Conservation (phyloP, 2,329 filamentous ascomycete species). For the Claviceps sp. region DNA sequence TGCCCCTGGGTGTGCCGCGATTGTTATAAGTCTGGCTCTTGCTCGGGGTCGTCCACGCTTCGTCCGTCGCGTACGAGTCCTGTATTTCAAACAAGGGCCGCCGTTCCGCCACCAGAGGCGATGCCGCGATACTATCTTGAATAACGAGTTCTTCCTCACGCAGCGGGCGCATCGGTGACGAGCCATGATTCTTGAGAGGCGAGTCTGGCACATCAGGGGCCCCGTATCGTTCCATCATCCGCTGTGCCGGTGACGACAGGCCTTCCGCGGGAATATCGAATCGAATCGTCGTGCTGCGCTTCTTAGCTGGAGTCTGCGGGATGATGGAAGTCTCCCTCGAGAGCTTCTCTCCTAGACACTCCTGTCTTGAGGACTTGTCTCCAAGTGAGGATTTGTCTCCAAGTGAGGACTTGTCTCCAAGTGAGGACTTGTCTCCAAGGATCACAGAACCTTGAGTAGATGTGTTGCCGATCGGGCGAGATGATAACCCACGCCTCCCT, state of each 20-base stretch:
- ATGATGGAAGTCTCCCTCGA: constrained; percentile 21
- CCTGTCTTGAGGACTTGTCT: constrained; percentile 13
- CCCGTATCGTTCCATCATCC: constrained; percentile 26
- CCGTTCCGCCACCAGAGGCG: constrained; percentile 9
- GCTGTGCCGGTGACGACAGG: constrained; percentile 25
- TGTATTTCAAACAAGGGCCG: constrained; percentile 25
- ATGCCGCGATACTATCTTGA: constrained; percentile 9
- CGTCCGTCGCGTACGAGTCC: constrained; percentile 30
- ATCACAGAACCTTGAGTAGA: background rate
- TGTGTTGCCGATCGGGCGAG: background rate
- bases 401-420: background rate
- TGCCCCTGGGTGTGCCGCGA: background rate
- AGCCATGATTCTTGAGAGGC: constrained; percentile 23
- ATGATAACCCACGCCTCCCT: background rate
- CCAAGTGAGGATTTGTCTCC: background rate
- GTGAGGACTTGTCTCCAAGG: background rate
- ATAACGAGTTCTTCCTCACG: constrained; percentile 9
- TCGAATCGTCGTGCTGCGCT: constrained; percentile 13
- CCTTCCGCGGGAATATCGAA: constrained; percentile 30
- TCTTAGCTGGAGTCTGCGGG: constrained; percentile 29
- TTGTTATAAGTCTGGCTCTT: constrained; percentile 11
- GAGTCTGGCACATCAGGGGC: constrained; percentile 20
- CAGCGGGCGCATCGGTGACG: constrained; percentile 12
- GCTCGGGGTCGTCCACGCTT: constrained; percentile 17
- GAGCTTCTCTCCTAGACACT: background rate